Conservation (phyloP, 225 moss, liverwort and hornwort species). For the Thuidium tamariscinum region DNA sequence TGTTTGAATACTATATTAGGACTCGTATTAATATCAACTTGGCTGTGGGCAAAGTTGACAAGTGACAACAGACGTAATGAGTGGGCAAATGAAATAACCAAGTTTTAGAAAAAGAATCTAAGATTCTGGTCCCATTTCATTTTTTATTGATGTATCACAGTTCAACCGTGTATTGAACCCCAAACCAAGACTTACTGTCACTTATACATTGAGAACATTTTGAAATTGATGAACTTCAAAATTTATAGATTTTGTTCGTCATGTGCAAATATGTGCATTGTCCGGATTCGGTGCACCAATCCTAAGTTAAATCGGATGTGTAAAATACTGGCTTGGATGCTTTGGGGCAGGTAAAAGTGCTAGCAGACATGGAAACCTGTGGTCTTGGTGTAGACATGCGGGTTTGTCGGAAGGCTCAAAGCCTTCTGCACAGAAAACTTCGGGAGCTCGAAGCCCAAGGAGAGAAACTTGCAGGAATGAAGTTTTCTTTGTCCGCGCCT, state of each 20-base stretch:
- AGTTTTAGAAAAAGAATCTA: neutral
- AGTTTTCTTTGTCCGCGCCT: constrained; percentile 70
- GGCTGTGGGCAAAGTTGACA: neutral
- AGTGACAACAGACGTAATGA: neutral
- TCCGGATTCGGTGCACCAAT: neutral
- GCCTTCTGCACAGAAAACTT: constrained; percentile 43
- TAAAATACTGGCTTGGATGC: neutral
- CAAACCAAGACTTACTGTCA: neutral
- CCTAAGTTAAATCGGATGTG: neutral
- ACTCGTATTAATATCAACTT: neutral
- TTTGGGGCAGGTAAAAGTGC: constrained; percentile 65
- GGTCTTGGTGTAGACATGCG: constrained; percentile 81
- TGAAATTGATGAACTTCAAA: neutral
- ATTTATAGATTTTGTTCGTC: neutral
- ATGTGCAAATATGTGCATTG: neutral
- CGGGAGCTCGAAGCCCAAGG: constrained; percentile 56
- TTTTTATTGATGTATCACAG: neutral
- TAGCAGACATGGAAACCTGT: constrained; percentile 80
- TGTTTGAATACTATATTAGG: neutral
- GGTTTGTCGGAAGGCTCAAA: constrained; percentile 55
- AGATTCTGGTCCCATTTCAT: neutral
- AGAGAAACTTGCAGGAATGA: constrained; percentile 67
- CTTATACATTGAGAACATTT: neutral
- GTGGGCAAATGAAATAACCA: neutral
- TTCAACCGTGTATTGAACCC: neutral